Evolutionary conservation across 108 stramenopile species (phyloP).

Genomic region (Cyclotella distinguenda): DNA sequence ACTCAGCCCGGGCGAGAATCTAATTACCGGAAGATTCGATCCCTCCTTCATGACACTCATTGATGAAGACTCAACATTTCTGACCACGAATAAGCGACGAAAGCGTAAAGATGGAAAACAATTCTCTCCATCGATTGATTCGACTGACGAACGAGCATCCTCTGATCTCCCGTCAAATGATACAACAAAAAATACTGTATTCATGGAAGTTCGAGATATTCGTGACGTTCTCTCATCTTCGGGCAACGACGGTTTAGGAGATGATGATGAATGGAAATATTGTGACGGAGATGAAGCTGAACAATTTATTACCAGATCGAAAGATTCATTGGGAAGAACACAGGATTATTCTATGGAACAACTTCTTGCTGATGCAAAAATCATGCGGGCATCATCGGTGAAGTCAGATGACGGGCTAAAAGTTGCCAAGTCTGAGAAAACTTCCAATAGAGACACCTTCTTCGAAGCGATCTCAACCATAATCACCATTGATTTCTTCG

Average conservation of each 20-base stretch:
- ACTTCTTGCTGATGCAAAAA: conserved; percentile 69
- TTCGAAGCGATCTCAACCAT: conserved; percentile 76
- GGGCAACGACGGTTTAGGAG: conserved; percentile 27
- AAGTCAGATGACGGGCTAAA: neutral
- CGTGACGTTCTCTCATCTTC: conserved; percentile 45
- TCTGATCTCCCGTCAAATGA: neutral
- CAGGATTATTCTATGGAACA: conserved; percentile 61
- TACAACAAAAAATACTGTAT: conserved; percentile 43
- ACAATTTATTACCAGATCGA: conserved; percentile 9
- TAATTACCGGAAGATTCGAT: too few species aligned
- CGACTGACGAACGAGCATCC: neutral
- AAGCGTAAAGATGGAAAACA: conserved; percentile 53
- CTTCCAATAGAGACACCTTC: conserved; percentile 37
- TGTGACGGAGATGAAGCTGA: conserved; percentile 51
- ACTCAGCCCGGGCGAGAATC: too few species aligned
- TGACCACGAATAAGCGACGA: conserved; percentile 43
- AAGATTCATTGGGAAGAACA: neutral
- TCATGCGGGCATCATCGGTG: conserved; percentile 49
- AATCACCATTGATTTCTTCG: conserved; percentile 91
- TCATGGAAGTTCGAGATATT: conserved; percentile 60
- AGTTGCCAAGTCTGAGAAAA: conserved; percentile 8
- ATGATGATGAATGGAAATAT: conserved; percentile 50
- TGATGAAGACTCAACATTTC: too few species aligned
- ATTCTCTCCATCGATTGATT: conserved; percentile 9
- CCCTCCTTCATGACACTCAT: too few species aligned